These are phyloP conservation scores for Artemisia tridentata DNA, from an alignment of 129 eudicot genomes.

Conservation along the genomic window DNA sequence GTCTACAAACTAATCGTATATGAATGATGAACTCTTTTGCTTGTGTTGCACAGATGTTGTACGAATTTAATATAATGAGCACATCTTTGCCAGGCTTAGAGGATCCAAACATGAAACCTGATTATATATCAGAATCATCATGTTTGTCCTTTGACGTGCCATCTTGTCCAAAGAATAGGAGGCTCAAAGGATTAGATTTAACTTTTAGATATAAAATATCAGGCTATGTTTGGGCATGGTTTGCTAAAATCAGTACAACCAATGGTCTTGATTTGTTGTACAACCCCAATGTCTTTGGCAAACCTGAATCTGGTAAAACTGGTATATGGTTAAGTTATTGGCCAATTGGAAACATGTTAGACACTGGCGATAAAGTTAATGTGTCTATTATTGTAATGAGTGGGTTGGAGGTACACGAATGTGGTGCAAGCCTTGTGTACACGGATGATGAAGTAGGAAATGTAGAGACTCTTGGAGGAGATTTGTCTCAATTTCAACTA, in stretches of 20 bases:
- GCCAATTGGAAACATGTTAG: conserved; percentile 6
- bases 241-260: conserved; percentile 7
- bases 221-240: conserved; percentile 1
- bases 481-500: conserved; percentile 25
- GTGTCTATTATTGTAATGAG: conserved; percentile 13
- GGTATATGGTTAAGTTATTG: conserved; percentile 23
- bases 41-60: conserved; percentile 22
- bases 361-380: conserved; percentile 18
- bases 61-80: no score
- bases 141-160: conserved; percentile 25
- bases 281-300: conserved; percentile 19
- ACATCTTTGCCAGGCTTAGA: conserved; percentile 14
- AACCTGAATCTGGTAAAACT: neutral
- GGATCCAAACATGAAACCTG: conserved; percentile 8
- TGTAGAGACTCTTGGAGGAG: conserved; percentile 14
- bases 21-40: neutral
- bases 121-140: conserved; percentile 5
- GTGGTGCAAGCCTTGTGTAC: conserved; percentile 32
- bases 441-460: conserved; percentile 4
- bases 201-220: neutral
- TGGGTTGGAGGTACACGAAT: conserved; percentile 17
- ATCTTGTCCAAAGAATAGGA: neutral
- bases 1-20: no score
- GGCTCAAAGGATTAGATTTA: conserved; percentile 11
- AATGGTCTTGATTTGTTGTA: conserved; percentile 15